phyloP scores from a whole-genome alignment of 768 basidiomycete species.

The Lentinula raphanica region DNA sequence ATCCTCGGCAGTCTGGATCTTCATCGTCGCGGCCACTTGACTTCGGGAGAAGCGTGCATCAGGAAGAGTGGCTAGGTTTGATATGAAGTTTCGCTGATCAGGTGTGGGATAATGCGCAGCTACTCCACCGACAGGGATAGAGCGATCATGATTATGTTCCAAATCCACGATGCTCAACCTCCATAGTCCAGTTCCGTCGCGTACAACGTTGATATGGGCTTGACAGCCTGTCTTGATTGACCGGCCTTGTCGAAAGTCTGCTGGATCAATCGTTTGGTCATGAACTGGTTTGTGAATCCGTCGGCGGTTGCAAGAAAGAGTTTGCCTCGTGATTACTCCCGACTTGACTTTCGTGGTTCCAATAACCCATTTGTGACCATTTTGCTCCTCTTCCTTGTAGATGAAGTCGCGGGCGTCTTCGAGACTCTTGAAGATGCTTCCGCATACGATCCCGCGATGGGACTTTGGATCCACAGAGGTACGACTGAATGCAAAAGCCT shows the following conservation, averaged over 20 bases:
- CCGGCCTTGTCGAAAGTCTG: constrained; percentile 6
- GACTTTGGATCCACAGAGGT: background rate
- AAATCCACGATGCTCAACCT: constrained; percentile 10
- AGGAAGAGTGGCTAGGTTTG: constrained; percentile 1
- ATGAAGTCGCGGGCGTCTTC: background rate
- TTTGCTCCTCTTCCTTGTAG: background rate
- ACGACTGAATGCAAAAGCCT: background rate
- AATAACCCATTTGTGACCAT: constrained; percentile 3
- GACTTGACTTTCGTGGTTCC: background rate
- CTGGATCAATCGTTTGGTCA: constrained; percentile 5
- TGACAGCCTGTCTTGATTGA: constrained; percentile 11
- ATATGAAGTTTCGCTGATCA: constrained; percentile 12
- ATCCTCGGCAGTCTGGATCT: constrained; percentile 9
- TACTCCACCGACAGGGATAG: constrained; percentile 15
- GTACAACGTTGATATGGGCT: constrained; percentile 19
- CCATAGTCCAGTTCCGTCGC: constrained; percentile 8
- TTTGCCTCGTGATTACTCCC: background rate
- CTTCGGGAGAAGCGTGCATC: constrained; percentile 3
- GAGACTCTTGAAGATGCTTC: background rate
- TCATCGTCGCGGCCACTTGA: constrained; percentile 9
- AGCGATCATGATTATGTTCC: constrained; percentile 22
- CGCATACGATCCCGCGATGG: background rate
- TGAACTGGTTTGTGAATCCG: background rate
- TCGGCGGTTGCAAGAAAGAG: constrained; percentile 8
- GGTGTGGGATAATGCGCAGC: constrained; percentile 15